A percentile compares a stretch with the other conserved stretches of the same genome.
phyloP scores from a whole-genome alignment of 495 filamentous ascomycete species.

The Lepraria neglecta region DNA sequence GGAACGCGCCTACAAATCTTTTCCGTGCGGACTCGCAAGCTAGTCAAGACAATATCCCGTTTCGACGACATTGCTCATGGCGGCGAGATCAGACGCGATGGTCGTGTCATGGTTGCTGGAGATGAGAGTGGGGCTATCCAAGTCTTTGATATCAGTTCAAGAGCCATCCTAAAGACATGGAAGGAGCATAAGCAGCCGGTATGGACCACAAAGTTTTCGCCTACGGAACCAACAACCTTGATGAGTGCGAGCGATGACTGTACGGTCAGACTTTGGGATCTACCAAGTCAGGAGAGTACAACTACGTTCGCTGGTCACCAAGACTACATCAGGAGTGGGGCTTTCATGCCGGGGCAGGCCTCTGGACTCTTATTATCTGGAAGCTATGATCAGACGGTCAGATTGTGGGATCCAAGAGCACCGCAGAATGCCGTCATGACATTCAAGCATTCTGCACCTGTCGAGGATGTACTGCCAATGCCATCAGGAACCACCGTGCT shows the following conservation, averaged over 20 bases:
- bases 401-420: conserved; percentile 84
- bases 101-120: conserved; percentile 79
- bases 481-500: conserved; percentile 79
- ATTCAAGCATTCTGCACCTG: conserved; percentile 82
- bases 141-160: conserved; percentile 82
- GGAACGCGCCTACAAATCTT: conserved; percentile 89
- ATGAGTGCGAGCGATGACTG: conserved; percentile 85
- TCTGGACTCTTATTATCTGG: conserved; percentile 74
- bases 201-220: conserved; percentile 83
- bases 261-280: conserved; percentile 88
- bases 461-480: conserved; percentile 82
- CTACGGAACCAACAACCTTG: conserved; percentile 73
- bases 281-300: conserved; percentile 68
- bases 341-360: conserved; percentile 71
- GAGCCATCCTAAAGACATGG: conserved; percentile 95
- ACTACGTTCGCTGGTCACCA: conserved; percentile 78
- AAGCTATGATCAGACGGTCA: conserved; percentile 89
- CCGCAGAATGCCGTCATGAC: conserved; percentile 67
- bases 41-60: conserved; percentile 83
- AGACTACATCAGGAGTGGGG: conserved; percentile 84
- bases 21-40: conserved; percentile 79
- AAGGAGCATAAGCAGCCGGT: conserved; percentile 91
- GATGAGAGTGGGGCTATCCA: conserved; percentile 87
- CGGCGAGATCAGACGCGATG: conserved; percentile 81
- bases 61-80: conserved; percentile 85